Percentiles rank a stretch among this genome's conserved stretches.
Evolutionary conservation across 768 basidiomycete genomes (phyloP).

Genomic region (Auricularia sp.): DNA sequence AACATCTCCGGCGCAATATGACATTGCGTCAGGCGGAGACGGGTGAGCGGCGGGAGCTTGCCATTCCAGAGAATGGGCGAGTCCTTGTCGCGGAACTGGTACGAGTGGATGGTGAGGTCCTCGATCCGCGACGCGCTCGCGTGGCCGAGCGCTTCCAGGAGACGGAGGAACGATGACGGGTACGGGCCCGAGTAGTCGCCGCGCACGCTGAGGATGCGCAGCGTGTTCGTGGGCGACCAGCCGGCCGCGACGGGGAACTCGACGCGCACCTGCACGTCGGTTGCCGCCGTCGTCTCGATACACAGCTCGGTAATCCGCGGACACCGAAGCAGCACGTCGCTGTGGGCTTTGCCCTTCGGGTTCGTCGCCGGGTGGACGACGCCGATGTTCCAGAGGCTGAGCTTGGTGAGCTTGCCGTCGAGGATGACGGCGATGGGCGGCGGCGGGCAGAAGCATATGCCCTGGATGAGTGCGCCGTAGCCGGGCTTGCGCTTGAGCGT

Average conservation of each 20-base stretch:
- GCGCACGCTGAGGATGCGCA: neutral
- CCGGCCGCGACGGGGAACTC: neutral
- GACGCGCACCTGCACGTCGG: neutral
- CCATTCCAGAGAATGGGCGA: neutral
- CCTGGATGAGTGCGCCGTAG: neutral
- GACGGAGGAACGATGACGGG: neutral
- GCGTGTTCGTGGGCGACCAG: neutral
- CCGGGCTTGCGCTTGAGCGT: neutral
- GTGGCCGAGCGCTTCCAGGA: neutral
- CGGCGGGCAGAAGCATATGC: slow-evolving; percentile 1
- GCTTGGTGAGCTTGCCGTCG: neutral
- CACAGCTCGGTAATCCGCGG: neutral
- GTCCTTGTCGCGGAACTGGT: neutral
- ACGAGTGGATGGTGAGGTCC: neutral
- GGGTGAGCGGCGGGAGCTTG: neutral
- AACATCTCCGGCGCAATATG: neutral
- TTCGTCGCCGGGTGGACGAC: neutral
- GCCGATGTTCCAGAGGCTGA: neutral
- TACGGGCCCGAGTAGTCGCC: neutral
- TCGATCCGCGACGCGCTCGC: neutral
- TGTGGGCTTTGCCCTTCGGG: neutral
- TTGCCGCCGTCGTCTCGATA: neutral
- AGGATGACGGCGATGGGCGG: slow-evolving; percentile 1
- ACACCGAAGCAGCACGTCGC: neutral
- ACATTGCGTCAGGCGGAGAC: neutral